Evolutionary conservation across 495 filamentous ascomycete species (phyloP).

Genomic region (Jackrogersella minutella): DNA sequence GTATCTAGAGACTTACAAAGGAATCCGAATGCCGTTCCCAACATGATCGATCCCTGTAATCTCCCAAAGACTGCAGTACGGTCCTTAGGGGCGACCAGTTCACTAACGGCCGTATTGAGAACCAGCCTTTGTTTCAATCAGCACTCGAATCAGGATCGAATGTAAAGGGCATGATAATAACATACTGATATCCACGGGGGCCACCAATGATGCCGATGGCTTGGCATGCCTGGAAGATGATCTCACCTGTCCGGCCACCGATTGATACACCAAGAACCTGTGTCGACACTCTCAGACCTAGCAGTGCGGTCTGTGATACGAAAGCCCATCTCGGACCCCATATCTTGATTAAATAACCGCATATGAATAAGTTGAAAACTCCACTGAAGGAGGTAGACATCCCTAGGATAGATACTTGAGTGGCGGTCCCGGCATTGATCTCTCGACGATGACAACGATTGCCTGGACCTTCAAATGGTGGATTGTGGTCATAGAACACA

Average conservation of each 20-base stretch:
- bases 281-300: conserved; percentile 60
- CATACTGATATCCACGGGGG: conserved; percentile 62
- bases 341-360: conserved; percentile 64
- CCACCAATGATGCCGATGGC: conserved; percentile 65
- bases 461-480: conserved; percentile 45
- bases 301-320: conserved; percentile 58
- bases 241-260: conserved; percentile 59
- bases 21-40: conserved; percentile 62
- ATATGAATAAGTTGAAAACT: conserved; percentile 64
- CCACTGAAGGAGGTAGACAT: conserved; percentile 60
- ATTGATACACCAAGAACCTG: conserved; percentile 63
- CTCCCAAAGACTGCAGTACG: conserved; percentile 62
- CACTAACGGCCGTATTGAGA: conserved; percentile 61
- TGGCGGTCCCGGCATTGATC: conserved; percentile 64
- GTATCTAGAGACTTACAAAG: conserved; percentile 48
- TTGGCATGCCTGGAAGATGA: conserved; percentile 63
- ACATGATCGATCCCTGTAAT: conserved; percentile 62
- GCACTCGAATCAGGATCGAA: not conserved
- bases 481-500: conserved; percentile 58
- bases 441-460: conserved; percentile 57
- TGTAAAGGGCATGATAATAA: not conserved
- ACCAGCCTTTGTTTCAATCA: conserved; percentile 48
- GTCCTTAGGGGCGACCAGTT: conserved; percentile 57
- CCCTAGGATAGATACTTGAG: conserved; percentile 59
- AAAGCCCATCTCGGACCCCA: conserved; percentile 62